A percentile compares a stretch with the other conserved stretches of the same genome.
Evolutionary conservation across 2,329 filamentous ascomycete species (phyloP).

Genomic region (Talaromyces sp.): DNA sequence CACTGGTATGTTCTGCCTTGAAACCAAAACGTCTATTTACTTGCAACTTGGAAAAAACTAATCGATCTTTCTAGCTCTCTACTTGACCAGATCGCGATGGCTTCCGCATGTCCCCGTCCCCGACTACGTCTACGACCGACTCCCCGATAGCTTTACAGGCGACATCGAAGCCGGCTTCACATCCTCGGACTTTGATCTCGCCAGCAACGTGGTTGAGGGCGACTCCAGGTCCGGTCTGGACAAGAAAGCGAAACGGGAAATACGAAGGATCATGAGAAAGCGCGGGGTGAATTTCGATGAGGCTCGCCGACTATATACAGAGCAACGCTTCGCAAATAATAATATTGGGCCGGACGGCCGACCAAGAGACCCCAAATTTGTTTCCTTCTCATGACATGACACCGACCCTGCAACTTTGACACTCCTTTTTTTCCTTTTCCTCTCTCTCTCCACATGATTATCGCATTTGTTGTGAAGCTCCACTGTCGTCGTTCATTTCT

Average conservation of each 20-base stretch:
- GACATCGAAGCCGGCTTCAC: slow-evolving; percentile 87
- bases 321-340: slow-evolving; percentile 79
- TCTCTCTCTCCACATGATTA: background rate
- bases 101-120: slow-evolving; percentile 62
- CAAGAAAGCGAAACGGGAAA: slow-evolving; percentile 71
- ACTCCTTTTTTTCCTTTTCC: background rate
- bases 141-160: slow-evolving; percentile 71
- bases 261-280: slow-evolving; percentile 87
- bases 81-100: slow-evolving; percentile 77
- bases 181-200: slow-evolving; percentile 77
- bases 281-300: slow-evolving; percentile 82
- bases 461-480: background rate
- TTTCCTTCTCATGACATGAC: slow-evolving; percentile 69
- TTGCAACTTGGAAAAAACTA: background rate
- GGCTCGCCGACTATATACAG: slow-evolving; percentile 78
- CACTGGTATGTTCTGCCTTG: slow-evolving; percentile 52
- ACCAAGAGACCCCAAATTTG: slow-evolving; percentile 90
- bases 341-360: slow-evolving; percentile 83
- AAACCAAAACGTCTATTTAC: background rate
- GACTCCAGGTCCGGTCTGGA: slow-evolving; percentile 80
- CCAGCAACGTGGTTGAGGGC: slow-evolving; percentile 71
- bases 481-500: background rate
- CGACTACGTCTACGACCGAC: slow-evolving; percentile 68
- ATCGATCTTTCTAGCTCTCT: slow-evolving; percentile 54
- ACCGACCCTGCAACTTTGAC: slow-evolving; percentile 1